Evolutionary conservation across 1,139 yeast species (phyloP), one percentile per base, ranked within the genome.

Genomic region (Sugiyamaella neomexicana): DNA sequence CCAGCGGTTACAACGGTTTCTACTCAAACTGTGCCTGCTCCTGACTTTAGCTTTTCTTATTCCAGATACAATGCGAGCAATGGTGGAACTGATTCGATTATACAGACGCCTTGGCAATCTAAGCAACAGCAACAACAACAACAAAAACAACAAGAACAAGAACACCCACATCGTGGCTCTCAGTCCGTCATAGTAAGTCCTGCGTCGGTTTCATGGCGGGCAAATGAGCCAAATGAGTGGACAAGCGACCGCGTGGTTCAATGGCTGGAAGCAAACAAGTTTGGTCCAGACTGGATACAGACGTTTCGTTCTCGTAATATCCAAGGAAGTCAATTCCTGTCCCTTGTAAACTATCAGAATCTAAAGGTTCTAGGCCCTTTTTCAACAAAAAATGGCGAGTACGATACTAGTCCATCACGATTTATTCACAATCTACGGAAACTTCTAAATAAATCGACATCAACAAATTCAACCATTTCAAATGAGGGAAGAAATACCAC

Each of bases 261-360:
- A 46, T 90, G 96, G 96, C 75, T 90, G 29, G 85, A 80, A 13
- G 63, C 68, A 17, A 79, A 89, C 66, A 78, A 80, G 34, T 90
- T 90, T 69, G 86, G 87, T 59, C 79, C 77, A 5, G 77, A 85
- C 10, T 90, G 97, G 97, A 75, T 79, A 31, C 80, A 76, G 9
- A 78, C 85, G 9, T 86, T 89, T 67, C 73, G 73, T 37, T 75
- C 77, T 46, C 79, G 83, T 59, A 82, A 82, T 55, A 75, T 89
- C 1, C 74, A 78, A 5, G 91, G 93, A 0, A 79, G 80, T 51
- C 73, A 80, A 37, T 89, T 89, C 64, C 71, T 89, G 25, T 83
- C 81, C 54, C 73, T 90, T 59, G 80, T 83, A 42, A 88, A 85
- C 53, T 86, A 86, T 66, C 89, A 85, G 41, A 78, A 77, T 44